Conservation (phyloP, 306 rosid species). For the Vicia sativa region DNA sequence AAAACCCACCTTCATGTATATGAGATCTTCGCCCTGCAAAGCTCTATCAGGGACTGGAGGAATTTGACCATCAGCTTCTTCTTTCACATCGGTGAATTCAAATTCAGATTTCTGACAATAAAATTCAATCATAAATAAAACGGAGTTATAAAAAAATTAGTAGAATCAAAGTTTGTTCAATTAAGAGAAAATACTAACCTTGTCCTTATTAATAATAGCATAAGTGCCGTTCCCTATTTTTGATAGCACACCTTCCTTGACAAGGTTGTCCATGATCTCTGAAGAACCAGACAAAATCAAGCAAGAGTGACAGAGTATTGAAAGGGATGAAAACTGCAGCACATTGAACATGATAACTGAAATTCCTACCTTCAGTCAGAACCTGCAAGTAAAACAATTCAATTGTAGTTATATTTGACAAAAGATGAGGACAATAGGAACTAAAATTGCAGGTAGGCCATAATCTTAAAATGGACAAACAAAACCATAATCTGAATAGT, state of each 20-base stretch:
- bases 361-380: slow-evolving; percentile 71
- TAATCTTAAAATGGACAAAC: slow-evolving; percentile 26
- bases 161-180: slow-evolving; percentile 14
- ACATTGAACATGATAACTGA: slow-evolving; percentile 20
- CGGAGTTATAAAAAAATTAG: not conserved
- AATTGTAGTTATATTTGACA: slow-evolving; percentile 32
- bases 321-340: slow-evolving; percentile 25
- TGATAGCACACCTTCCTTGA: slow-evolving; percentile 63
- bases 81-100: slow-evolving; percentile 72
- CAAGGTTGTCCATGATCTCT: slow-evolving; percentile 81
- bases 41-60: slow-evolving; percentile 44
- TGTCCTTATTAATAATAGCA: slow-evolving; percentile 60
- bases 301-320: slow-evolving; percentile 31
- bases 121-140: slow-evolving; percentile 27
- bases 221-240: slow-evolving; percentile 66
- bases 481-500: slow-evolving; percentile 10
- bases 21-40: slow-evolving; percentile 53
- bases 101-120: slow-evolving; percentile 59
- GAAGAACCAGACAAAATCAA: slow-evolving; percentile 43
- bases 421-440: slow-evolving; percentile 19
- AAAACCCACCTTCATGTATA: slow-evolving; percentile 74
- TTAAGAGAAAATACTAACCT: slow-evolving; percentile 49
- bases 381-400: slow-evolving; percentile 57
- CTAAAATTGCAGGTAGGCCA: slow-evolving; percentile 16
- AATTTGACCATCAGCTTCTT: slow-evolving; percentile 60